These are phyloP conservation scores for Botrytis medusae DNA, from an alignment of 2,329 filamentous ascomycete species.

Conservation along the genomic window DNA sequence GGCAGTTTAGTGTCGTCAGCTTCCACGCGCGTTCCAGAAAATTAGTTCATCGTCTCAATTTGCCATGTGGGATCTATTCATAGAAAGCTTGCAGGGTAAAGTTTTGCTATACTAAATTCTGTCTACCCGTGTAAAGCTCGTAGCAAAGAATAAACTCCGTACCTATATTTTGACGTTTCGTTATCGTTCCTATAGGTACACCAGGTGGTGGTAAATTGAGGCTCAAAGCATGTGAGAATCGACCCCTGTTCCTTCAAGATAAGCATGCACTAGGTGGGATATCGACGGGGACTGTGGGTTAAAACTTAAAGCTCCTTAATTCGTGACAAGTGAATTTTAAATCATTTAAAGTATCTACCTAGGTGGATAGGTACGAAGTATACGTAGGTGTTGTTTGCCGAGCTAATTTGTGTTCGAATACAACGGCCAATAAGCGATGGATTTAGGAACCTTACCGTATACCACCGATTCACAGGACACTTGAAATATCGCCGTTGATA, in stretches of 20 bases:
- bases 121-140: background rate
- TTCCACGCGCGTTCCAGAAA: background rate
- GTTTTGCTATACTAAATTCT: background rate
- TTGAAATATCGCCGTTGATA: background rate
- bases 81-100: background rate
- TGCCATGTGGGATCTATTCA: background rate
- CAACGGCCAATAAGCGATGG: background rate
- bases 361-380: background rate
- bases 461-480: background rate
- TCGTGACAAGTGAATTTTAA: background rate
- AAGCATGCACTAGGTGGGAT: conserved; percentile 1
- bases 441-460: background rate
- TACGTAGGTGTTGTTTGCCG: background rate
- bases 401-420: background rate
- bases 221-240: background rate
- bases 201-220: background rate
- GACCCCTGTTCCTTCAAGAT: conserved; percentile 6
- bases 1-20: background rate
- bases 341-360: background rate
- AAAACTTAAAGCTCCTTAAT: background rate
- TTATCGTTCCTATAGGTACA: background rate
- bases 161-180: background rate
- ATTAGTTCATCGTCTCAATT: background rate
- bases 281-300: background rate
- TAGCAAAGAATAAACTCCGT: background rate